Base-by-base conservation (phyloP, 768 basidiomycete genomes). In the Suillus weaverae region DNA sequence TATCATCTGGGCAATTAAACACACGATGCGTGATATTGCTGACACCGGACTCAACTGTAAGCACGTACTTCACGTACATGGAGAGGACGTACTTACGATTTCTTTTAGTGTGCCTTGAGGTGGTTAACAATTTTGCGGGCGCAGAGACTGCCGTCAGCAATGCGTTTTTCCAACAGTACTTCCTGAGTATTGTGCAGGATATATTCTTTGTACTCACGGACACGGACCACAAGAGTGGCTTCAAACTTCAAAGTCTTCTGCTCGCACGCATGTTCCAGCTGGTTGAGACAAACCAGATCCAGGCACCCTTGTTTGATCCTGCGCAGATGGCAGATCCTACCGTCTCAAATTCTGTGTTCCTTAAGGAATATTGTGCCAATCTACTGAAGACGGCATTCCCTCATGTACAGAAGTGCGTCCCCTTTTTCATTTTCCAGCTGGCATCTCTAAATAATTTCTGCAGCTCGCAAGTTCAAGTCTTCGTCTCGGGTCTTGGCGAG, bases 1-100 rank as follows among this genome's bases (percentile, higher is more conserved):
- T 66, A 92, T 98, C 68, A 90, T 97, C 60, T 99, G 97, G 97
- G 97, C 95, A n/a, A 97, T 98, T 82, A 99, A 99, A 78, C 97
- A 99, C 80, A 98, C 94, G 18, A 95, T 97, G 94, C 87, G 97
- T 62, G 97, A 99, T 77, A 97, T 99, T 67, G 94, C 95, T 5
- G 97, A 99, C 74, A 92, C 90, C 50, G 92, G 92, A 50, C 77
- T 94, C 65, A 92, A 89, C 71, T 73, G 92, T 94, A 79, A 78
- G 67, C 62, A 69, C 18, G 5, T 62, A 41, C 46, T 20, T 46
- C 44, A 41, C 56, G 13, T 66, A 64, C 44, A 30, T 43, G 32
- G 26, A 32, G 20, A 46, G 22, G 22, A 59, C 60, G 35, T 65
- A 32, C 54, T 70, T 41, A 71, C 64, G 8, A 26, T 30, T 53